Base-by-base conservation (phyloP, 106 monocot species). In the Dendrobium chrysotoxum region DNA sequence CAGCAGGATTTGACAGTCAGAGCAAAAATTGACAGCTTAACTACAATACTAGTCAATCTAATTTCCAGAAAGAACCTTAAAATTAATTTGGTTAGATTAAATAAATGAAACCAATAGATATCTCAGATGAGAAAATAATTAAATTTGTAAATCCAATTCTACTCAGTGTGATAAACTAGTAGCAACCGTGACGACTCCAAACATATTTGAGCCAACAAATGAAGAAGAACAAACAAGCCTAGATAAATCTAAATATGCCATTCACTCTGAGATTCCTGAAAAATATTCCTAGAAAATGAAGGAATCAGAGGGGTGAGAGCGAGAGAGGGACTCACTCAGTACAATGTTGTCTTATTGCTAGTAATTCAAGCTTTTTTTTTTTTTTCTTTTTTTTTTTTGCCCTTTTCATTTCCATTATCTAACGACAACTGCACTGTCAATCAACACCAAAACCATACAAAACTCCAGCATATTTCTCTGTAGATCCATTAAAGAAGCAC, bases 361-460 rank as follows among this genome's bases (percentile, higher is more conserved):
- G n/a, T 15, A 70, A 70, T 70, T 70, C 70, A 31, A 7, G 26
- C 31, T 4, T 31, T 31, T 30, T 3, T 30, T 70, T 70, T 20
- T 7, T 23, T 23, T 64, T 4, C 3, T n/a, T 7, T 64, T 70
- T 31, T 4, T 10, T 70, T 15, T 67, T 26, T 12, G 6, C 15
- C 8, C 3, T 65, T 65, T 9, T 26, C 11, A 25, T 25, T 65
- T 65, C 25, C 64, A 70, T 28, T 70, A 70, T 70, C 70, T 23
- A 35, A 13, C 15, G 35, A 35, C 25, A 21, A 70, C n/a, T 70
- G 15, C 21, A 20, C 40, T 74, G 2, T 74, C 20, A 74, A 41
- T 80, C 80, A 71, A 72, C 80, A 46, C 72, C 80, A 80, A 80
- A 68, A 28, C 80, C 80, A 80, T 80, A 80, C 50, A 80, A 50